Evolutionary conservation across 2,329 filamentous ascomycete species (phyloP), one percentile per base, ranked within the genome.

Genomic region (Talaromyces verruculosus): DNA sequence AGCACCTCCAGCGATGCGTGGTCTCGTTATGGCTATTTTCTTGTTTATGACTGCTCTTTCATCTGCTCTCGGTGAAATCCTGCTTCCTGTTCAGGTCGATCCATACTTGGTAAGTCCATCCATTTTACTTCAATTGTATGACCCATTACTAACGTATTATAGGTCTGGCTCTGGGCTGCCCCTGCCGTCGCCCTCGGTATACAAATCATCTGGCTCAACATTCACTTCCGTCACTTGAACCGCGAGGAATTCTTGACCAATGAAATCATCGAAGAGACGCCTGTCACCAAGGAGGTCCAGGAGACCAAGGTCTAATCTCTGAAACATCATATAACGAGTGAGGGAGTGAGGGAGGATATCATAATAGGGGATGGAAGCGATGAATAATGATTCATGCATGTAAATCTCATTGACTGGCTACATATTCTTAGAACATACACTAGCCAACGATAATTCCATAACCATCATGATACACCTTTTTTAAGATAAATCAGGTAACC

Each of bases 1-100:
- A 78, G 89, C 90, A 0, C 91, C 91, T 30, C 87, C 85, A 72
- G 92, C 92, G 81, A 93, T 93, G 91, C 35, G 62, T 22, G 33
- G 61, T 41, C 67, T 68, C n/a, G 67, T 68, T 17, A 64, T 68
- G 64, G 67, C 67, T 17, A 25, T 66, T 17, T 85, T 82, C 71
- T 77, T 88, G 11, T 82, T 88, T 68, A 87, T 84, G 69, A 86
- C 83, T 64, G 86, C 86, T 0, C 79, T 88, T 68, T 85, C 84
- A 4, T 81, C 82, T 49, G 80, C 80, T 0, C 65, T 83, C 1
- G 78, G 75, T 41, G 77, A 83, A 64, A 78, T 81, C 25, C 67
- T 81, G n/a, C 72, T 79, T 8, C 78, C 80, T 0, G 80, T 74
- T 1, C 81, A 83, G 47, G 72, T 71, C 53, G 83, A 85, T 64